Evolutionary conservation across 2,329 filamentous ascomycete species (phyloP), one percentile per base, ranked within the genome.

Genomic region (Colletotrichum sp.): DNA sequence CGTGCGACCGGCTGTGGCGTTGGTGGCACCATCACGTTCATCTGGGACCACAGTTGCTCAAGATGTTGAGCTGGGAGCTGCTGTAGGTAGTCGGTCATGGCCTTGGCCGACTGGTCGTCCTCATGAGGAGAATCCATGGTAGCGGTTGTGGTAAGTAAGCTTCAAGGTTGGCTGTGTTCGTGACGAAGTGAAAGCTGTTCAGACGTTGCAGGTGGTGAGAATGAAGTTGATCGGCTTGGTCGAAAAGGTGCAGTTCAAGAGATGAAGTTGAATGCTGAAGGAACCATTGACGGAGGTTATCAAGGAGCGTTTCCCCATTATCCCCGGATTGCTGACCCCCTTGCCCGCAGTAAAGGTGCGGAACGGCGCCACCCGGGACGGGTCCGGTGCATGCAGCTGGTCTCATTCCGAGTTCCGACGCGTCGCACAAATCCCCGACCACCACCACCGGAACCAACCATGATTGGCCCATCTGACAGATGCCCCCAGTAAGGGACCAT

Each of bases 21-120:
- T 0, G 86, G 86, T 3, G 88, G 87, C 16, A 88, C 88, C 77
- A 89, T 84, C 30, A 79, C 79, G 39, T 80, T 81, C 87, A 90
- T 89, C 60, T 88, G 85, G 5, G 83, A 83, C 89, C 88, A 90
- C 6, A 90, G 78, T 0, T 88, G 89, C 75, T 84, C 83, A 6
- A 84, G 62, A 71, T 84, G 76, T 58, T 83, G 78, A 0, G 80
- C 73, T 2, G 82, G 82, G 6, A 85, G 79, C n/a, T 76, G 71
- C 12, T 75, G 73, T 28, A 83, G 78, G 66, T 81, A 83, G 16
- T 79, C 76, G 65, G 79, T 70, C 82, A 83, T 83, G 66, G 79
- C 79, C 13, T 78, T 76, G 2, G 78, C 76, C 43, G 79, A 71
- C 18, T 76, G 73, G 10, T 79, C 68, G n/a, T 65, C 58, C 6